Conservation (phyloP, 805 yeast genomes). For the Wickerhamomyces ciferrii region DNA sequence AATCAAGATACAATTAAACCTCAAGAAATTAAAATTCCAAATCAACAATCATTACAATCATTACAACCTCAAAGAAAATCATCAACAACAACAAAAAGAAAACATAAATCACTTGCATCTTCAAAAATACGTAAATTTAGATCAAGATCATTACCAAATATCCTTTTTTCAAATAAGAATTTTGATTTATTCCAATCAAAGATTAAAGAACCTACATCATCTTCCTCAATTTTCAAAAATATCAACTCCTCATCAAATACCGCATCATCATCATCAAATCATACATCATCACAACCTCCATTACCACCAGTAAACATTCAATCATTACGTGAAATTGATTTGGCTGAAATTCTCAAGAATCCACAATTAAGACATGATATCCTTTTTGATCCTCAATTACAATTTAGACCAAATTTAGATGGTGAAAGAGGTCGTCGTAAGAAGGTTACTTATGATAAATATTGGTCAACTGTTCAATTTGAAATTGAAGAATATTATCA, state of each 20-base stretch:
- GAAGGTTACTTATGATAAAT: conserved; percentile 68
- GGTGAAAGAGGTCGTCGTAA: conserved; percentile 86
- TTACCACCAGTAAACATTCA: conserved; percentile 82
- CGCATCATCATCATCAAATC: conserved; percentile 12
- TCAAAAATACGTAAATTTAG: conserved; percentile 19
- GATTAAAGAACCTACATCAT: conserved; percentile 4
- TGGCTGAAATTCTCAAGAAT: conserved; percentile 83
- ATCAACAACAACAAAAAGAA: not conserved
- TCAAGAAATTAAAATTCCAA: not conserved
- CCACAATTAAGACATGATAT: conserved; percentile 93
- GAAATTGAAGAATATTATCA: conserved; percentile 50
- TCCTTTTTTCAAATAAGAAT: conserved; percentile 8
- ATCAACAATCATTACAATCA: conserved; percentile 4
- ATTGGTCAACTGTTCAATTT: conserved; percentile 72
- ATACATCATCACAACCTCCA: conserved; percentile 32
- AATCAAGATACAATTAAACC: too few relatives aligned
- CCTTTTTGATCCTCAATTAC: conserved; percentile 85
- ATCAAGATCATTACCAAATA: conserved; percentile 23
- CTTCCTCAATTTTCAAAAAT: conserved; percentile 15
- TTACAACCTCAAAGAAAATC: conserved; percentile 3
- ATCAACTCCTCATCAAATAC: conserved; percentile 9
- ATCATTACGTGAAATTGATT: conserved; percentile 78
- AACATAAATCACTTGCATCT: not conserved
- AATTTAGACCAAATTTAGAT: conserved; percentile 85
- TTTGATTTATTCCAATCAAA: conserved; percentile 1